Conservation (phyloP, 306 rosid genomes). For the Clitoria ternatea region DNA sequence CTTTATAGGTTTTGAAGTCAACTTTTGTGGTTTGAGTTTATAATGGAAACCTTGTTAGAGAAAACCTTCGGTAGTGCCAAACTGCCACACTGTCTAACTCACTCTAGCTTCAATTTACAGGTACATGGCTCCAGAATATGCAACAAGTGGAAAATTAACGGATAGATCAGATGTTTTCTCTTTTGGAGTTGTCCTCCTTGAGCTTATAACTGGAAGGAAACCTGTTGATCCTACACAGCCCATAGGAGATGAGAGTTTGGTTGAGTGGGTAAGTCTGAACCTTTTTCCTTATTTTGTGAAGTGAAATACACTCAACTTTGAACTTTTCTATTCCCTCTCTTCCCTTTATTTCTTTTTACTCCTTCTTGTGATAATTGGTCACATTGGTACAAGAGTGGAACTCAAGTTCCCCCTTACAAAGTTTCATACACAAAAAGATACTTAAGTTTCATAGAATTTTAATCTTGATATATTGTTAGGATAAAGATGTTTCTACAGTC, state of each 20-base stretch:
- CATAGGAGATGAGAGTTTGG: conserved; percentile 94
- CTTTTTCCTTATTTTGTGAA: conserved; percentile 15
- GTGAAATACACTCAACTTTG: not conserved
- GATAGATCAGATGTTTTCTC: conserved; percentile 96
- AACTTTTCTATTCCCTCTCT: not conserved
- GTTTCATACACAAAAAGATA: not conserved
- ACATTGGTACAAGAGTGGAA: not conserved
- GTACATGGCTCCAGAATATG: conserved; percentile 98
- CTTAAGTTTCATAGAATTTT: not conserved
- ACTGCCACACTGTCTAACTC: not conserved
- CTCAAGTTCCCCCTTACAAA: not conserved
- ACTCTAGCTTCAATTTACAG: conserved; percentile 35
- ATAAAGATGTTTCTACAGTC: too few species aligned
- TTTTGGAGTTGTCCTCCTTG: conserved; percentile 90
- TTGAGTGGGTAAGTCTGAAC: conserved; percentile 84
- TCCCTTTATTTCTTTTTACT: not conserved
- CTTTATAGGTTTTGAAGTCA: not conserved
- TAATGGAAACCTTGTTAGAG: not conserved
- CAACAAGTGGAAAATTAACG: conserved; percentile 88
- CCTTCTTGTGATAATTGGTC: not conserved
- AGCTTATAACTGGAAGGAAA: conserved; percentile 84
- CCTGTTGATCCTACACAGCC: conserved; percentile 82
- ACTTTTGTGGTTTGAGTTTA: not conserved
- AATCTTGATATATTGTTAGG: too few species aligned
- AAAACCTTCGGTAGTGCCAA: not conserved